Percentiles rank a stretch among this genome's conserved stretches.
These are phyloP conservation scores for Anthracocystis setariae DNA, from an alignment of 1,284 basidiomycete species.

Conservation along the genomic window DNA sequence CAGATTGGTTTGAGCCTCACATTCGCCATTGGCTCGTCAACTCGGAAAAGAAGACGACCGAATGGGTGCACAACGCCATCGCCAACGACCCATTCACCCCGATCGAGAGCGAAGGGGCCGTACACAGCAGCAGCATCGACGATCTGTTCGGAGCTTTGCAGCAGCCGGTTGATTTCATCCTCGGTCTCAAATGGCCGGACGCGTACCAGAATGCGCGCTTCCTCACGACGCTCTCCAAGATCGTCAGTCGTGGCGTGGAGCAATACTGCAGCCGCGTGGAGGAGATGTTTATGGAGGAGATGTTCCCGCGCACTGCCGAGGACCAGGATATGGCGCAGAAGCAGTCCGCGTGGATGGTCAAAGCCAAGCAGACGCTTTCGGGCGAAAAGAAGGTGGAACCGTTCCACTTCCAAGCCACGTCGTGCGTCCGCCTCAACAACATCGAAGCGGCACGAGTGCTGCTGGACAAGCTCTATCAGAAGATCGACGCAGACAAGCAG, in stretches of 20 bases:
- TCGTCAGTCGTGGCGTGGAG: conserved; percentile 87
- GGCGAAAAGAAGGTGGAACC: conserved; percentile 90
- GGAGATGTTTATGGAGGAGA: conserved; percentile 88
- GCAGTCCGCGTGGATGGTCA: conserved; percentile 92
- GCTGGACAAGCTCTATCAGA: conserved; percentile 91
- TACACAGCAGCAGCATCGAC: conserved; percentile 93
- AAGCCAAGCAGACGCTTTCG: conserved; percentile 80
- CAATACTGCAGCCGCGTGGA: conserved; percentile 90
- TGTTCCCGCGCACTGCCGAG: conserved; percentile 78
- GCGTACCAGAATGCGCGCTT: conserved; percentile 88
- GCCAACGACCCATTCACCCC: conserved; percentile 72
- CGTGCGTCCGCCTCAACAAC: conserved; percentile 97
- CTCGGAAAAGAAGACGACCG: conserved; percentile 86
- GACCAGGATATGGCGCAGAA: conserved; percentile 69
- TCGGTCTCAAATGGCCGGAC: conserved; percentile 91
- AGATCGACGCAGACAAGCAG: conserved; percentile 89
- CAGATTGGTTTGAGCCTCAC: conserved; percentile 83
- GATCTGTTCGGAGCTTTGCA: conserved; percentile 94
- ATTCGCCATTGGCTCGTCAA: conserved; percentile 89
- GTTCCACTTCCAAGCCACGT: conserved; percentile 87
- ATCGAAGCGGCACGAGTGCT: conserved; percentile 89
- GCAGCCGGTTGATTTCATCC: conserved; percentile 87
- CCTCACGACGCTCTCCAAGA: conserved; percentile 80
- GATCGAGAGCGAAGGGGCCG: conserved; percentile 73
- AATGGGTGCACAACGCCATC: conserved; percentile 78